phyloP scores from a whole-genome alignment of 169 alveolate genomes.

The Plasmodium vinckei region DNA sequence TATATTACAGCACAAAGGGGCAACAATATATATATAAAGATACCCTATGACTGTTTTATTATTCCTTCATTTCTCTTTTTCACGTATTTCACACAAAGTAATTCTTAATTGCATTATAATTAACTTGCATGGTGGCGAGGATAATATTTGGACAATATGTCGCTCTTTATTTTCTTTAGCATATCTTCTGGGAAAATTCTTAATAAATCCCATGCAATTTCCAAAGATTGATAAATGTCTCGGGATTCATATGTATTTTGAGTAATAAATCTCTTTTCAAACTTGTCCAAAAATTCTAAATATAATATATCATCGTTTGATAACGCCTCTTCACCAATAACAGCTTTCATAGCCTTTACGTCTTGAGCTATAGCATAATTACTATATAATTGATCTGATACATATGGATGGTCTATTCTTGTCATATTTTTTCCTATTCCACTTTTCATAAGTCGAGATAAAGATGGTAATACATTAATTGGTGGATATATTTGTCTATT shows the following conservation, averaged over 20 bases:
- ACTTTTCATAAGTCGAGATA: conserved; percentile 99
- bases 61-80: neutral
- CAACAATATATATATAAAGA: too few relatives aligned
- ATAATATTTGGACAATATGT: conserved; percentile 83
- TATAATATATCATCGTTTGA: conserved; percentile 97
- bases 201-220: conserved; percentile 98
- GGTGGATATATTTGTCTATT: conserved; percentile 98
- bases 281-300: conserved; percentile 98
- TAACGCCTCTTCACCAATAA: conserved; percentile 99
- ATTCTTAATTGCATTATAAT: too few relatives aligned
- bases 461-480: conserved; percentile 97
- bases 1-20: too few relatives aligned
- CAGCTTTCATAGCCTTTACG: conserved; percentile 99
- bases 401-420: conserved; percentile 99
- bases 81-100: neutral
- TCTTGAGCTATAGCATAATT: conserved; percentile 99
- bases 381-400: conserved; percentile 99
- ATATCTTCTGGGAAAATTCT: conserved; percentile 99
- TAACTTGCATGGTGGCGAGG: conserved; percentile 79
- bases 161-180: conserved; percentile 96
- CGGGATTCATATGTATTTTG: conserved; percentile 98
- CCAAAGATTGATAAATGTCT: conserved; percentile 97
- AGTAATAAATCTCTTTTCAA: conserved; percentile 96
- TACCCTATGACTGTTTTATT: neutral
- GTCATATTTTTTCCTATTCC: conserved; percentile 99